These are phyloP conservation scores for Kwoniella newhampshirensis DNA, from an alignment of 768 basidiomycete genomes.

Conservation along the genomic window DNA sequence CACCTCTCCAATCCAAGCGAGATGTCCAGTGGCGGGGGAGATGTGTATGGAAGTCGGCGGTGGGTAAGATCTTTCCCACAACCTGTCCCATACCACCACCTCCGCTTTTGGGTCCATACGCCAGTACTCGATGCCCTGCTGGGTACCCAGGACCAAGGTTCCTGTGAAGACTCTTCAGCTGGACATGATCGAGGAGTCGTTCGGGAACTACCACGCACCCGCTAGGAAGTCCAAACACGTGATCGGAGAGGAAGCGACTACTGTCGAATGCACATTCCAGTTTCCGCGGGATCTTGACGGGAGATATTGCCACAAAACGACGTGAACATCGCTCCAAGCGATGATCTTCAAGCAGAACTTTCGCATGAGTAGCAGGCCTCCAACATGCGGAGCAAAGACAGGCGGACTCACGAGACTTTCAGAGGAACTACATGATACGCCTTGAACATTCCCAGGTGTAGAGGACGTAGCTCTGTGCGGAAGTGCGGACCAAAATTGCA, in stretches of 20 bases:
- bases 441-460: constrained; percentile 19
- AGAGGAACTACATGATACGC: constrained; percentile 23
- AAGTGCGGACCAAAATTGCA: constrained; percentile 38
- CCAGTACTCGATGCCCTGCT: constrained; percentile 42
- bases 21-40: constrained; percentile 29
- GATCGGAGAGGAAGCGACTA: constrained; percentile 26
- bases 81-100: constrained; percentile 45
- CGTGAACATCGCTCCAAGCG: constrained; percentile 38
- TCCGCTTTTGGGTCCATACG: constrained; percentile 28
- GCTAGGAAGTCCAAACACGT: constrained; percentile 29
- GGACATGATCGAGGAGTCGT: neutral
- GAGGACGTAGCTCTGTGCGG: constrained; percentile 34
- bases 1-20: constrained; percentile 35
- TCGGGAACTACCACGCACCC: constrained; percentile 20
- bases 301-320: constrained; percentile 35
- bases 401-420: constrained; percentile 22
- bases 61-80: constrained; percentile 35
- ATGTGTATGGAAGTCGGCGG: constrained; percentile 19
- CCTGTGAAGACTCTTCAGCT: constrained; percentile 19
- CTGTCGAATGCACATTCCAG: constrained; percentile 39
- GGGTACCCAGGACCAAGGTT: constrained; percentile 30
- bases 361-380: neutral
- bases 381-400: neutral
- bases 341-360: constrained; percentile 32
- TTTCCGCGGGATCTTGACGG: constrained; percentile 6